Percentiles rank a stretch among this genome's conserved stretches.
Conservation (phyloP, 768 basidiomycete species). For the Serendipita sp. region DNA sequence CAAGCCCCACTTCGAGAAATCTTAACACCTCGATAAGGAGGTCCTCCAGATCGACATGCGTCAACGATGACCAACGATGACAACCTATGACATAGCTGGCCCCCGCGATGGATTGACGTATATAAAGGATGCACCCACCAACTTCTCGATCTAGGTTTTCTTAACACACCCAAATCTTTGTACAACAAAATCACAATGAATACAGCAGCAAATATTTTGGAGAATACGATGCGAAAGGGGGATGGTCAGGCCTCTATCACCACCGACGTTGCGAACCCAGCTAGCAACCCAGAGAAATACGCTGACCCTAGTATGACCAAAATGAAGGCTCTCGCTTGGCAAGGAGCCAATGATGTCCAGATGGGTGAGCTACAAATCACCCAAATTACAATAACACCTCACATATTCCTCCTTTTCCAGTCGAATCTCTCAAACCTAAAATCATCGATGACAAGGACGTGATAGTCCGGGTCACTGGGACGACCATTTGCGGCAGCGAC, state of each 20-base stretch:
- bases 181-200: slow-evolving; percentile 9
- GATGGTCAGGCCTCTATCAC: slow-evolving; percentile 6
- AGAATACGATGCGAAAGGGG: slow-evolving; percentile 1
- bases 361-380: background rate
- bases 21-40: too few species aligned
- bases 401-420: slow-evolving; percentile 14
- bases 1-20: too few species aligned
- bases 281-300: slow-evolving; percentile 23
- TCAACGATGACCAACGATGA: too few species aligned
- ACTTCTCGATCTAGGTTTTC: too few species aligned
- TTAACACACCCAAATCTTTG: too few species aligned
- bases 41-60: too few species aligned
- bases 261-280: slow-evolving; percentile 5
- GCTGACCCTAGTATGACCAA: slow-evolving; percentile 33
- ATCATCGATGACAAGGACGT: slow-evolving; percentile 63
- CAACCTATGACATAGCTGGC: too few species aligned
- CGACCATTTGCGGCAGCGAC: slow-evolving; percentile 51
- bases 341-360: slow-evolving; percentile 24
- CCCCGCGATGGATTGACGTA: too few species aligned
- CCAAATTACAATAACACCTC: slow-evolving; percentile 16
- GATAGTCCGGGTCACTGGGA: slow-evolving; percentile 57
- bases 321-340: slow-evolving; percentile 60
- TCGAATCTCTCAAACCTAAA: slow-evolving; percentile 36
- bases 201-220: slow-evolving; percentile 13
- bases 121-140: too few species aligned